Evolutionary conservation across 306 rosid species (phyloP).

Genomic region (Lablab purpureus): DNA sequence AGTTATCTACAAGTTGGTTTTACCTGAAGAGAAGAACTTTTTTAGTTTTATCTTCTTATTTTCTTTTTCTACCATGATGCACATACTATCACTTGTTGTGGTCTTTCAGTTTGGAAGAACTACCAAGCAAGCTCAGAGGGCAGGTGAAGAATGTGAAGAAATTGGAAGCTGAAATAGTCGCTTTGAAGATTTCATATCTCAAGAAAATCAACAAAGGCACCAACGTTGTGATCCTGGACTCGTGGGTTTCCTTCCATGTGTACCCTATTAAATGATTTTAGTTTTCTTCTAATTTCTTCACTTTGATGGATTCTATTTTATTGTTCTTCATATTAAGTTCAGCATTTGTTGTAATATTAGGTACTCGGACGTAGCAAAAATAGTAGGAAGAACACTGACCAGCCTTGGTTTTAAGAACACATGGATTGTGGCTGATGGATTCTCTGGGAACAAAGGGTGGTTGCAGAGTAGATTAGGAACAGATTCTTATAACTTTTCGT

Average conservation of each 20-base stretch:
- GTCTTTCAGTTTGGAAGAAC: slow-evolving; percentile 80
- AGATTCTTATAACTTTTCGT: slow-evolving; percentile 78
- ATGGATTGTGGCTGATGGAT: slow-evolving; percentile 87
- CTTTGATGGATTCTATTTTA: neutral
- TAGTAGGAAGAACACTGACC: slow-evolving; percentile 78
- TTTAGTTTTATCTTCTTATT: neutral
- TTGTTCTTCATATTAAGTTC: neutral
- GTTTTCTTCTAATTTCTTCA: neutral
- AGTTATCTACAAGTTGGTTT: neutral
- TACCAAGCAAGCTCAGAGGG: slow-evolving; percentile 81
- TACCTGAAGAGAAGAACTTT: neutral
- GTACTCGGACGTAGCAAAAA: slow-evolving; percentile 81
- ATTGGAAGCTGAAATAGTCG: slow-evolving; percentile 91
- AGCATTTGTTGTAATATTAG: slow-evolving; percentile 47
- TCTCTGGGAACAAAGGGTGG: slow-evolving; percentile 89
- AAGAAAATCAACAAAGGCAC: slow-evolving; percentile 85
- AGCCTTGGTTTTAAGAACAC: slow-evolving; percentile 74
- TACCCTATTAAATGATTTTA: slow-evolving; percentile 1
- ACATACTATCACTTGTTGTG: slow-evolving; percentile 24
- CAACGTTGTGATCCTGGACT: slow-evolving; percentile 76
- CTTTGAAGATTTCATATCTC: slow-evolving; percentile 81
- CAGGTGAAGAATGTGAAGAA: slow-evolving; percentile 79
- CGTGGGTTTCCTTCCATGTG: slow-evolving; percentile 60
- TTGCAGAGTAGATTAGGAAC: slow-evolving; percentile 90
- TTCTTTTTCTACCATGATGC: neutral